Base-by-base conservation (phyloP, 306 rosid genomes). In the Purshia tridentata region DNA sequence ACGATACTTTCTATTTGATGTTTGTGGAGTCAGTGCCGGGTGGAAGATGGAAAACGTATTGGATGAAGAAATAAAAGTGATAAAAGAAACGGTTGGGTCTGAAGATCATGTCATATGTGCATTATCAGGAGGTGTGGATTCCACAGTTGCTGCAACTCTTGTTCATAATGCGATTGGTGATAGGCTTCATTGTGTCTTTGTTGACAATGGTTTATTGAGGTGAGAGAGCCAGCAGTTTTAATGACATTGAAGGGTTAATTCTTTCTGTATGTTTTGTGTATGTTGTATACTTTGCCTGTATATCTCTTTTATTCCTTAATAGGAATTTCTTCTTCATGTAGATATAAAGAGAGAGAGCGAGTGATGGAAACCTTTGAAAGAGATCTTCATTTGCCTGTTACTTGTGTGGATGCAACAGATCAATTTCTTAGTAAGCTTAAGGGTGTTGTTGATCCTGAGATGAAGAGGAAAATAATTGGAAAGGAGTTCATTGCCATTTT, bases 71-170 rank as follows among this genome's bases (percentile, higher is more conserved):
- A 78, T 94, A 6, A 87, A 87, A 79, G 89, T 87, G 72, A 91
- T 91, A 6, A 91, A 84, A 0, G 66, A 61, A 51, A 86, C 85
- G 0, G 95, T 89, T 16, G 87, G 86, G 50, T 83, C 88, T 4
- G 85, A 86, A 4, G 91, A 89, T 50, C 96, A 82, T 65, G 97
- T 94, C 35, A 89, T 94, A 22, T 94, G 97, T 44, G 98, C 97
- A 6, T 83, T 94, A 67, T 91, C 98, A 20, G 98, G 98, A 44
- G 98, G 98, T 72, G 98, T 94, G 46, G 98, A 94, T 84, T 94
- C 98, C 72, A 87, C 98, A 0, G 97, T 94, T 82, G 98, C 98
- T 37, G 97, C 98, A 15, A 88, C 90, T 23, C 81, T 94, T n/a
- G 96, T 94, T 58, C 96, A 94, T 62, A 91, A 87, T 76, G 98